Evolutionary conservation across 2,329 filamentous ascomycete genomes (phyloP), one percentile per base, ranked within the genome.

Genomic region (Aureobasidium sp.): DNA sequence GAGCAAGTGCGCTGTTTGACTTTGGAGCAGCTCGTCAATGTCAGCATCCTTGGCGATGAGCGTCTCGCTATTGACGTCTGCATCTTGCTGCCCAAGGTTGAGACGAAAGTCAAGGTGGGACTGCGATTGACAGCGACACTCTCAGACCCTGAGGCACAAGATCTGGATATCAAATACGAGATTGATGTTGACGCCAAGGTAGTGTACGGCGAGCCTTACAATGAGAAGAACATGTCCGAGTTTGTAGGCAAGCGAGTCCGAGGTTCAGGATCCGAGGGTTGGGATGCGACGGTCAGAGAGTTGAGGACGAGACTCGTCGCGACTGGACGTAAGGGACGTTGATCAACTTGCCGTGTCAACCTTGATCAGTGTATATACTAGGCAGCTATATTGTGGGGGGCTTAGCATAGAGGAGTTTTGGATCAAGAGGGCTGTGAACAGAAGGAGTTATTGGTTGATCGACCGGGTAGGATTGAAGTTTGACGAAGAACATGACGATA

Each of bases 191-290:
- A 76, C 25, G 88, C 85, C 0, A 79, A 78, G 58, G 84, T 92
- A 1, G 78, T 91, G 2, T 94, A 94, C 71, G 90, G 90, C 0
- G 89, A 93, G 74, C 80, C 83, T 64, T 91, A 92, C 72, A 89
- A 90, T 66, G 84, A 86, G 66, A 82, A 79, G 55, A 91, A 90
- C 74, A 87, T 94, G 78, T 78, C 77, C n/a, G 87, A 90, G 61
- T 91, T 89, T 67, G 70, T 94, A 65, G 73, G 77, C 14, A 80
- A 81, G 39, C 79, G 81, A 71, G 76, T 87, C 22, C 41, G 25
- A 51, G 57, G 39, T 31, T 27, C 41, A 45, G 71, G 70, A 15
- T 72, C 75, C 65, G 68, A 68, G 17, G 71, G 74, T 3, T 80
- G 78, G 77, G 77, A 73, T 5, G 71, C 73, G 51, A 78, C 72